Base-by-base conservation (phyloP, 1,139 yeast genomes). In the Suhomyces chickasaworum region DNA sequence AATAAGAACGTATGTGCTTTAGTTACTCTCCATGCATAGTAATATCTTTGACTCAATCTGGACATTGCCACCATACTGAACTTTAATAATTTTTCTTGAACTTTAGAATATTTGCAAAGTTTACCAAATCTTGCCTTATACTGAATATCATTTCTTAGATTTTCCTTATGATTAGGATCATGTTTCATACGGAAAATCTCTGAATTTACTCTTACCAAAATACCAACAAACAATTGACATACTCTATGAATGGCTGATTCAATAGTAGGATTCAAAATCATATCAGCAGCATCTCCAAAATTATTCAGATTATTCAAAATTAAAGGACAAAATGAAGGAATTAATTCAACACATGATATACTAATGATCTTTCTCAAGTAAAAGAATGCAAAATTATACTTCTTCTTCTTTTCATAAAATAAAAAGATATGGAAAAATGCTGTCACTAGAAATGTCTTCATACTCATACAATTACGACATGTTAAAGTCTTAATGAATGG, bases 1-100 rank as follows among this genome's bases (percentile, higher is more conserved):
- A 69, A 48, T 15, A 72, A 44, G 41, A 59, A 69, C 5, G 59
- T 55, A 42, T 71, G 72, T 1, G 72, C 68, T 49, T 70, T 73
- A 9, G 69, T 60, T 2, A 71, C 60, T 53, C 74, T 63, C 79
- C 79, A 74, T 0, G 79, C 77, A 56, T 68, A 71, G 52, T 71
- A 74, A 51, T 74, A 74, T 43, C 77, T 54, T 39, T 61, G 64
- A 47, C 74, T 69, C 40, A 67, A 57, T 32, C 61, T 58, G 3
- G 69, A 59, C 49, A 70, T 46, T 0, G 66, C 61, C 1, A 59
- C 55, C 25, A 67, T 53, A 31, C 61, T 54, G 47, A 55, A 57
- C 31, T 60, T 61, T n/a, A 53, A 41, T 12, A 62, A 44, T 37
- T 51, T 56, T 42, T 62, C 64, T 22, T 48, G 39, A 57, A 35